Evolutionary conservation across 2,329 filamentous ascomycete species (phyloP).

Genomic region (Pseudonectria foliicola): DNA sequence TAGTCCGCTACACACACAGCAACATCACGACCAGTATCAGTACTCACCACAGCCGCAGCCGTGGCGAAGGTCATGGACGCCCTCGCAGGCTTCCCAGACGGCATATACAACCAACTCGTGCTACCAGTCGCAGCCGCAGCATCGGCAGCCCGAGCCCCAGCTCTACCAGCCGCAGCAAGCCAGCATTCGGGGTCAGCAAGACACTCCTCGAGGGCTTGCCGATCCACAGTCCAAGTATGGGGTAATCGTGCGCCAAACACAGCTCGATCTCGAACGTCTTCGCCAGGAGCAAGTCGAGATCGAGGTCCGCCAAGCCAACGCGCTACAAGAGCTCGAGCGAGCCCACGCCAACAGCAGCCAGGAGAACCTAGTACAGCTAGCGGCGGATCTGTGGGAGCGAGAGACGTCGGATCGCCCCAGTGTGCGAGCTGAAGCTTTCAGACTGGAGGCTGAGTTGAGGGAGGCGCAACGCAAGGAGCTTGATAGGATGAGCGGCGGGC

Average conservation of each 20-base stretch:
- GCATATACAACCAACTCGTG: too few relatives aligned
- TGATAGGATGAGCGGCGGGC: neutral
- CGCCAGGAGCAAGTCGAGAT: neutral
- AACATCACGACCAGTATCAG: slow-evolving; percentile 4
- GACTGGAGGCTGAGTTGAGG: slow-evolving; percentile 5
- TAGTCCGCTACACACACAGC: slow-evolving; percentile 3
- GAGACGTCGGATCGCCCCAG: too few relatives aligned
- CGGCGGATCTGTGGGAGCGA: neutral
- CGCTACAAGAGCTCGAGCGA: too few relatives aligned
- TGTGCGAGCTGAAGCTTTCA: slow-evolving; percentile 5
- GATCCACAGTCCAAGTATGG: neutral
- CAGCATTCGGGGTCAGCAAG: neutral
- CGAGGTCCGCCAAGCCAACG: neutral
- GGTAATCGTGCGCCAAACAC: too few relatives aligned
- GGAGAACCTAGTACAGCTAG: neutral
- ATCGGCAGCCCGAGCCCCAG: neutral
- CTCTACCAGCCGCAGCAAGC: neutral
- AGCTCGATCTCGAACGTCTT: too few relatives aligned
- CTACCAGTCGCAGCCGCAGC: neutral
- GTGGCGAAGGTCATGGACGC: neutral
- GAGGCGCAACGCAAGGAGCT: slow-evolving; percentile 1
- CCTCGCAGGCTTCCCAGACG: too few relatives aligned
- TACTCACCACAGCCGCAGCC: slow-evolving; percentile 1
- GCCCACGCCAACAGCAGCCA: too few relatives aligned
- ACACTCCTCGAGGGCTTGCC: neutral